Conservation (phyloP, 1,284 basidiomycete species). For the Puccinia polysora region DNA sequence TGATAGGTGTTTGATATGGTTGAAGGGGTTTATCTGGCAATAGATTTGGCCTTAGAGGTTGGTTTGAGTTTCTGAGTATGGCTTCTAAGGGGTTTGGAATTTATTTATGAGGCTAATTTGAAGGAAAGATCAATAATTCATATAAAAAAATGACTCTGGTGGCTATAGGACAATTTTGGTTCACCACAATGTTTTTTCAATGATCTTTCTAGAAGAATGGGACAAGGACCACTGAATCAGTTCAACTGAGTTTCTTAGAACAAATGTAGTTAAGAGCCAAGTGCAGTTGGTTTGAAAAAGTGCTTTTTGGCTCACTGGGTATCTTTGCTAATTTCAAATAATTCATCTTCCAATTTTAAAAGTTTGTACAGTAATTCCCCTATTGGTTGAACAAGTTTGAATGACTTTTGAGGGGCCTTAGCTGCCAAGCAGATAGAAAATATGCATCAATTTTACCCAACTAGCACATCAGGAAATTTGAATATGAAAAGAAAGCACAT, state of each 20-base stretch:
- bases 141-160: no score
- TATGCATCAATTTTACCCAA: neutral
- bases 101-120: no score
- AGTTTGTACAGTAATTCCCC: slow-evolving; percentile 36
- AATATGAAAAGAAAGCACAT: neutral
- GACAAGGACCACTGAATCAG: neutral
- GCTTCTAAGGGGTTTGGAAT: no score
- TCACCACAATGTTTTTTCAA: no score
- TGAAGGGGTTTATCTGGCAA: no score
- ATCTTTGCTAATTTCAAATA: slow-evolving; percentile 29
- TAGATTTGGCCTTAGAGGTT: no score
- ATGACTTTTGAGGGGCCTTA: slow-evolving; percentile 20
- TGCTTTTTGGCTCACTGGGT: slow-evolving; percentile 28
- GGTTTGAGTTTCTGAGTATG: no score
- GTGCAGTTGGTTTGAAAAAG: neutral
- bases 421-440: slow-evolving; percentile 13
- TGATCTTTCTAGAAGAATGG: slow-evolving; percentile 8
- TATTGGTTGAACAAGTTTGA: slow-evolving; percentile 18
- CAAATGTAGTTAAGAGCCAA: neutral
- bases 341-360: slow-evolving; percentile 32
- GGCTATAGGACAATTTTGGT: no score
- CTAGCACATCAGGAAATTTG: neutral
- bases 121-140: no score
- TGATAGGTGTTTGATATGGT: no score
- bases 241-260: neutral